Evolutionary conservation across 345 rosid species (phyloP), one percentile per base, ranked within the genome.

Genomic region (Dimocarpus longan): DNA sequence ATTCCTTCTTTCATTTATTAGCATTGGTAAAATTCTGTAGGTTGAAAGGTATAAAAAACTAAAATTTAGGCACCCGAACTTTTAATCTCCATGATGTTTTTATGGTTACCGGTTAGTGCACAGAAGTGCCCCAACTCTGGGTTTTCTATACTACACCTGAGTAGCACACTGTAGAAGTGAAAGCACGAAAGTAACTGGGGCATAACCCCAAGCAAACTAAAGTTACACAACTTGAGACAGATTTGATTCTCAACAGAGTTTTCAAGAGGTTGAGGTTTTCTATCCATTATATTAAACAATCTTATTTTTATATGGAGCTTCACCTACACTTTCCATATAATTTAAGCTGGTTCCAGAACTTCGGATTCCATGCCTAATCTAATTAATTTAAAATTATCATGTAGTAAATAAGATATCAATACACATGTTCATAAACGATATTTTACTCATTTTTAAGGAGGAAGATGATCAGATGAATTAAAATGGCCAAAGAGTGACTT

Each of bases 401-500:
- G 16, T 13, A 54, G 57, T 62, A 40, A 54, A 52, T 71, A 71
- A 71, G 75, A 52, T 5, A 28, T 32, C 21, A n/a, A 71, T 10
- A 42, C 43, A 73, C 32, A 71, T 52, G 52, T 76, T 62, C 54
- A 73, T n/a, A 70, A 60, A 63, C 32, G 62, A 32, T 10, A 19
- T 16, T 75, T 10, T 64, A 44, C 13, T 43, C 69, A 24, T 64
- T 64, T 46, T 1, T 5, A 75, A 28, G 44, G 48, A 64, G 46
- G 54, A 19, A 64, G 12, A 57, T 26, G 28, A 26, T 26, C 28
- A 26, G 28, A 26, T 48, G 70, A 19, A 62, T 64, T 13, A 66
- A n/a, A 11, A 75, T 66, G 72, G 39, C 73, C 8, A 76, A 39
- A 50, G 66, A 76, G 65, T 39, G 65, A 76, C 32, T n/a, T 18